A percentile compares a stretch with the other conserved stretches of the same genome.
These are phyloP conservation scores for Fimicolochytrium jonesii DNA, from an alignment of 192 early-diverging fungal species.

Conservation along the genomic window DNA sequence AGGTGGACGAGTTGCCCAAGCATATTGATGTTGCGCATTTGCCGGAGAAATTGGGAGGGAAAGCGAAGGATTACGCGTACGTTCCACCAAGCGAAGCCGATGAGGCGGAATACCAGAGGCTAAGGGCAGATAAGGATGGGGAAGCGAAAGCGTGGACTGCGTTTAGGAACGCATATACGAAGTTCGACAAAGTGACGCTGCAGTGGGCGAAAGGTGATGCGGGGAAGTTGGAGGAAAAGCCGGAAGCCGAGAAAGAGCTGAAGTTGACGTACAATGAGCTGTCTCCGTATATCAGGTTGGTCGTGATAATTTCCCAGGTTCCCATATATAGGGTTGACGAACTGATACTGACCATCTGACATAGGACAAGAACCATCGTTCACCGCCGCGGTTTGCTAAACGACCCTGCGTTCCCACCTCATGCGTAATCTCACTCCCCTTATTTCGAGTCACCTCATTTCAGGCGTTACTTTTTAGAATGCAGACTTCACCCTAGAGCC, in stretches of 20 bases:
- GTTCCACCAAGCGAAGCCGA: conserved; percentile 9
- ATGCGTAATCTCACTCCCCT: no score
- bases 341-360: background rate
- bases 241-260: background rate
- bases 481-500: no score
- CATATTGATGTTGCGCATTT: conserved; percentile 61
- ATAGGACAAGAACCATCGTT: conserved; percentile 8
- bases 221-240: background rate
- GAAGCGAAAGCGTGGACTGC: conserved; percentile 2
- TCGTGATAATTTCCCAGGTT: background rate
- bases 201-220: conserved; percentile 5
- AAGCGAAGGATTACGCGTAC: conserved; percentile 12
- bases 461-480: no score
- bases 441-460: no score
- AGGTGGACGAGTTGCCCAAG: conserved; percentile 48
- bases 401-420: conserved; percentile 5
- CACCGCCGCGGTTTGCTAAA: conserved; percentile 4
- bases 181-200: background rate
- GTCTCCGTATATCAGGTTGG: conserved; percentile 21
- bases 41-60: conserved; percentile 58
- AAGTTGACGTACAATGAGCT: background rate
- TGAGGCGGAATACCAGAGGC: conserved; percentile 2
- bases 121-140: background rate
- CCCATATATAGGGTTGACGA: background rate
- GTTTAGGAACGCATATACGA: background rate